Percentiles rank a stretch among this genome's conserved stretches.
Conservation (phyloP, 2,329 filamentous ascomycete genomes). For the Aspergillus texensis region DNA sequence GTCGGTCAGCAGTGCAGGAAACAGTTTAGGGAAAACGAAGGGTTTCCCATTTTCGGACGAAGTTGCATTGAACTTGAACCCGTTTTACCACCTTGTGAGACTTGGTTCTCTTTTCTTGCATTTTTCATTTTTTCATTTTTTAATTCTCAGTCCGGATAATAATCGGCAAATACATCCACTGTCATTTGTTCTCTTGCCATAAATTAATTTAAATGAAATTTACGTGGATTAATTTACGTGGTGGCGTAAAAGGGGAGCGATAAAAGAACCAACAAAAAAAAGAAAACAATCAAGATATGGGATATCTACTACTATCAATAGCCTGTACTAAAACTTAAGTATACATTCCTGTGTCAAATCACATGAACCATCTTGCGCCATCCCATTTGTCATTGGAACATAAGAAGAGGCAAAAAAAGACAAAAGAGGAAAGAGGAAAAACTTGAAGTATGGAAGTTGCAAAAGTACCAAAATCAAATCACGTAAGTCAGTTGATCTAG, state of each 20-base stretch:
- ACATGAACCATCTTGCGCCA: background rate
- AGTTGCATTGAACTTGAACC: background rate
- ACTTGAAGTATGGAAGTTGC: background rate
- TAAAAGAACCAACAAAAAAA: background rate
- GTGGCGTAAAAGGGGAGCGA: no score
- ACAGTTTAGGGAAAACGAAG: background rate
- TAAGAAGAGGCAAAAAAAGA: constrained; percentile 3
- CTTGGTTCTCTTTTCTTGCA: background rate
- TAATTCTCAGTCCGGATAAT: background rate
- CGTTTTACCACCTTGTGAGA: background rate
- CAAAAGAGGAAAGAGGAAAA: constrained; percentile 8
- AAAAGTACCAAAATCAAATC: background rate
- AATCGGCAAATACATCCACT: no score
- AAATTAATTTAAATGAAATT: no score
- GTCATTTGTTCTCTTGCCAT: no score
- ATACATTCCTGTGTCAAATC: constrained; percentile 12
- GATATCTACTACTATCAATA: constrained; percentile 8
- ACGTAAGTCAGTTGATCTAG: background rate
- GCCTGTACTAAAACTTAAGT: background rate
- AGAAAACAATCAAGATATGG: background rate
- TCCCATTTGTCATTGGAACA: constrained; percentile 5
- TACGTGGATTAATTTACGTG: no score
- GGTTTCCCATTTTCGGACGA: background rate
- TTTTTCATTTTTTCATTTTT: background rate
- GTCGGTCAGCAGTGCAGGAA: background rate